Evolutionary conservation across 2,329 filamentous ascomycete genomes (phyloP).

Genomic region (Annulohypoxylon truncatum): DNA sequence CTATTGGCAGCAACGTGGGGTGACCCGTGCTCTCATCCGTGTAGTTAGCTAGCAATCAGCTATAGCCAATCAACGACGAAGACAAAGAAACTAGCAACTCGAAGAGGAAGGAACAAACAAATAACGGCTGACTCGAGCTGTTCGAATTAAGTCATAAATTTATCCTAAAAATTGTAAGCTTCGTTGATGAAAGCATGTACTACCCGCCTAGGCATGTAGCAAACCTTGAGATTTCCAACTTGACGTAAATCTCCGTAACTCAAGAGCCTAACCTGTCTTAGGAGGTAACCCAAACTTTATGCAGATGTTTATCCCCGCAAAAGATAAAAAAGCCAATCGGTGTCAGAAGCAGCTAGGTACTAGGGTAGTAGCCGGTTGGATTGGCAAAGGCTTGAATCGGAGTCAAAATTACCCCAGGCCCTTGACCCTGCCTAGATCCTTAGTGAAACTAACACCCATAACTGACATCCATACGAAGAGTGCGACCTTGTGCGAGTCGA

Average conservation of each 20-base stretch:
- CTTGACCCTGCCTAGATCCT: constrained; percentile 9
- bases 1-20: constrained; percentile 5
- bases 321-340: constrained; percentile 18
- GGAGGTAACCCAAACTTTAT: neutral
- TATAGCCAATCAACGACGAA: constrained; percentile 25
- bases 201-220: neutral
- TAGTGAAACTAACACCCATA: constrained; percentile 9
- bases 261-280: neutral
- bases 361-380: constrained; percentile 18
- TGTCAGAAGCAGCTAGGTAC: constrained; percentile 33
- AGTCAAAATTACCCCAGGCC: neutral
- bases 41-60: constrained; percentile 8
- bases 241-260: constrained; percentile 7
- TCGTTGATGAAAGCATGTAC: neutral
- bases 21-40: constrained; percentile 8
- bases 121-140: constrained; percentile 1
- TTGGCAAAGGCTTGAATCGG: constrained; percentile 38
- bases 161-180: neutral
- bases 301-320: constrained; percentile 16
- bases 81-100: constrained; percentile 16
- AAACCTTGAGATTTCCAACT: constrained; percentile 5
- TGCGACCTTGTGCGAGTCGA: constrained; percentile 1
- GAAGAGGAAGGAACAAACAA: constrained; percentile 28
- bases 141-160: constrained; percentile 1
- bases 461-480: neutral